Conservation (phyloP, 1,284 basidiomycete genomes). For the Trichosporon coremiiforme region DNA sequence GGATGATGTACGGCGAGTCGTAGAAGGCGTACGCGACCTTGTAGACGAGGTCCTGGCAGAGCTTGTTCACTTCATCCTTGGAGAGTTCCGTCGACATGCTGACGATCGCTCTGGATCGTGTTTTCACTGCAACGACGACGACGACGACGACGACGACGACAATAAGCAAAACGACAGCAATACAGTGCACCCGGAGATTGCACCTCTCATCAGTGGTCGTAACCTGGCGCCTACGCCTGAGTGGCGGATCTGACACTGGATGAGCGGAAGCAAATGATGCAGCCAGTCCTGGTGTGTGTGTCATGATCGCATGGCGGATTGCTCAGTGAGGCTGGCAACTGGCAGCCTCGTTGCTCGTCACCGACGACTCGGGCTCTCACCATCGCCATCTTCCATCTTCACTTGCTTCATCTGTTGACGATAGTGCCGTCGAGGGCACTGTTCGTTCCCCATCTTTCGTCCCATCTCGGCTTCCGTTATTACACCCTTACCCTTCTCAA, state of each 20-base stretch:
- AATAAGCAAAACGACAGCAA: not conserved
- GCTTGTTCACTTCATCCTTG: constrained; percentile 41
- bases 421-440: constrained; percentile 7
- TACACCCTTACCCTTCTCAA: constrained; percentile 12
- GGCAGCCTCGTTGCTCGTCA: not conserved
- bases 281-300: not conserved
- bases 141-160: not conserved
- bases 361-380: not conserved
- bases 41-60: constrained; percentile 69
- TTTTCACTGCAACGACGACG: not conserved
- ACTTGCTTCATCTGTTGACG: constrained; percentile 3
- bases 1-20: constrained; percentile 85
- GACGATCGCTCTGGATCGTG: not conserved
- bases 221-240: not conserved
- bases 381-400: not conserved
- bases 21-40: constrained; percentile 93
- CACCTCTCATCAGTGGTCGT: not conserved
- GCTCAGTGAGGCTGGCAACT: not conserved
- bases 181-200: not conserved
- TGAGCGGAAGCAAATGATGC: not conserved
- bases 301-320: not conserved
- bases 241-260: not conserved
- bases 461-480: not conserved
- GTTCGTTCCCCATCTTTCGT: constrained; percentile 15
- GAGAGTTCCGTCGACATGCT: constrained; percentile 33